Conservation (phyloP, 2,329 filamentous ascomycete species). For the Aspergillus texensis region DNA sequence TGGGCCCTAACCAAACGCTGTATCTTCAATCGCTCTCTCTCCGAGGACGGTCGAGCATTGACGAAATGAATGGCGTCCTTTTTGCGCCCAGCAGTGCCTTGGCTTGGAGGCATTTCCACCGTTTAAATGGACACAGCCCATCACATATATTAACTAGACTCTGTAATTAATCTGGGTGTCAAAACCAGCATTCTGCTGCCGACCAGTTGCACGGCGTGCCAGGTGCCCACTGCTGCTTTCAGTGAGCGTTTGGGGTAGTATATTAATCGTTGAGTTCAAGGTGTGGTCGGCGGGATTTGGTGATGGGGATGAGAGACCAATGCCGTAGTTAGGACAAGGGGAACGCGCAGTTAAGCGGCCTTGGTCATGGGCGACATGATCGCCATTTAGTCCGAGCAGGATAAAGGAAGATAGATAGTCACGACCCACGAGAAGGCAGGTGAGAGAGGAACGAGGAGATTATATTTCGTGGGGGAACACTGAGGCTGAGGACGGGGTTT, state of each 20-base stretch:
- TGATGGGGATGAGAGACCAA: not conserved
- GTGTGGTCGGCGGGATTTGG: not conserved
- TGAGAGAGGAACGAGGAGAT: not conserved
- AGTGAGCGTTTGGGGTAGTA: not conserved
- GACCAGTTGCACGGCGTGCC: not conserved
- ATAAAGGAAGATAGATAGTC: not conserved
- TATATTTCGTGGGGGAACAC: not conserved
- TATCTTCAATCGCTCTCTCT: conserved; percentile 29
- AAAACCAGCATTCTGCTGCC: conserved; percentile 27
- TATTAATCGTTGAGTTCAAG: not conserved
- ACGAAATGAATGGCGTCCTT: conserved; percentile 36
- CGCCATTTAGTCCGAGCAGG: not conserved
- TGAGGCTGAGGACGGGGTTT: not conserved
- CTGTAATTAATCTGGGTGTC: conserved; percentile 11
- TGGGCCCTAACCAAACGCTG: conserved; percentile 37
- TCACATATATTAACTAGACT: conserved; percentile 19
- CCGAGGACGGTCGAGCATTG: conserved; percentile 35
- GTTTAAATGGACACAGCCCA: conserved; percentile 10
- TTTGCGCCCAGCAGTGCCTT: conserved; percentile 20
- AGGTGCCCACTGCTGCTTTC: not conserved
- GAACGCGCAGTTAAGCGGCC: not conserved
- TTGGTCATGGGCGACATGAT: not conserved
- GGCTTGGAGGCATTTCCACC: conserved; percentile 28
- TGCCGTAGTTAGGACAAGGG: not conserved
- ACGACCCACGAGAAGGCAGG: not conserved